Base-by-base conservation (phyloP, 2,329 filamentous ascomycete species). In the Hymenoscyphus linearis region DNA sequence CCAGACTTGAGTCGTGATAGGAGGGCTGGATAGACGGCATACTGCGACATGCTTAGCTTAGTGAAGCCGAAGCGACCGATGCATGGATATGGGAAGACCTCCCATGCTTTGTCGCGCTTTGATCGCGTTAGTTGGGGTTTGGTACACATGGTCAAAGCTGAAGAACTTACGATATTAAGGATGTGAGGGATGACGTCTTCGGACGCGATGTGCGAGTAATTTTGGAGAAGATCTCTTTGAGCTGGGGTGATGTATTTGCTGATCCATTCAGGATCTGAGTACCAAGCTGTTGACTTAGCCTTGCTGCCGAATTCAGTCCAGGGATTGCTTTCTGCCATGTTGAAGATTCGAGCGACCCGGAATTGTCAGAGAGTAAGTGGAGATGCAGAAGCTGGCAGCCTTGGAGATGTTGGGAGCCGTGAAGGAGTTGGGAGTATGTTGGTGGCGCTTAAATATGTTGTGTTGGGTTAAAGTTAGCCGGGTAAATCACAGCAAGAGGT, bases 41-140 rank as follows among this genome's bases (percentile, higher is more conserved):
- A 58, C 6, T 34, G 55, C 12, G 40, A 47, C 18, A 64, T 37
- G 36, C 52, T 37, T 14, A 70, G 57, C 37, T 68, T 62, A 22
- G 69, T 59, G 54, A 69, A 70, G 9, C 62, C 53, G 27, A 68
- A 64, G 14, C 59, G 36, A 3, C 68, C 68, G 14, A 70, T 67
- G 25, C 67, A 69, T 22, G 68, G 68, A 34, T 69, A 68, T 12
- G 68, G 65, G 31, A 64, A 58, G 36, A 64, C 58, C 25, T 63
- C 47, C 64, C 66, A 69, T 2, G 64, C 64, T 54, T 58, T 25
- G 13, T 66, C 64, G n/a, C 67, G 64, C 66, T 68, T n/a, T 36
- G 10, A 10, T 22, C 4, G 12, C 26, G 34, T 56, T 22, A 55
- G 26, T 52, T 26, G 9, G 36, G 9, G n/a, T 31, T 16, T 35